Conservation (phyloP, 176 grass and related monocot species). For the Ensete ventricosum region DNA sequence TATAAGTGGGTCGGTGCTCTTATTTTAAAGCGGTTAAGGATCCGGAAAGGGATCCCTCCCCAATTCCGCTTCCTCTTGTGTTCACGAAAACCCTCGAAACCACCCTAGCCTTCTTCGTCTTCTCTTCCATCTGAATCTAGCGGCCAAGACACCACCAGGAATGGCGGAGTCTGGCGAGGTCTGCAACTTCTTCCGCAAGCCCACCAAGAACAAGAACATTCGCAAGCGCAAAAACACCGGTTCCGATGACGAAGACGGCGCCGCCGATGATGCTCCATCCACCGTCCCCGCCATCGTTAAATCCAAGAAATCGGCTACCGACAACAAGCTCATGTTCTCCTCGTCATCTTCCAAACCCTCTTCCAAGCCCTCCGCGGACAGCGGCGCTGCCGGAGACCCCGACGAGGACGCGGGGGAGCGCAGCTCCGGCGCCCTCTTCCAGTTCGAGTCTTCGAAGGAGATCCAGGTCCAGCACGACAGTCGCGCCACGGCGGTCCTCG, state of each 20-base stretch:
- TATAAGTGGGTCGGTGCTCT: too few species aligned
- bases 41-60: too few species aligned
- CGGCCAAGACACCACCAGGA: background rate
- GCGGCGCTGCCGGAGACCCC: slow-evolving; percentile 1
- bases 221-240: slow-evolving; percentile 44
- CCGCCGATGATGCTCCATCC: slow-evolving; percentile 11
- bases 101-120: too few species aligned
- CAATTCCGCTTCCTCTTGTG: too few species aligned
- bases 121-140: background rate
- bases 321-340: slow-evolving; percentile 70
- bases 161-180: slow-evolving; percentile 36
- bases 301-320: slow-evolving; percentile 29
- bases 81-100: too few species aligned
- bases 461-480: slow-evolving; percentile 70
- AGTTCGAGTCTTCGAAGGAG: slow-evolving; percentile 66
- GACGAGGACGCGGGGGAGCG: background rate
- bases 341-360: slow-evolving; percentile 26
- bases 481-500: slow-evolving; percentile 57
- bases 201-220: slow-evolving; percentile 57
- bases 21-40: too few species aligned
- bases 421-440: slow-evolving; percentile 29
- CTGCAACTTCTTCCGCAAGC: slow-evolving; percentile 60
- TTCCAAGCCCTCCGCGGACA: slow-evolving; percentile 10
- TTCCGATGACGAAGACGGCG: slow-evolving; percentile 42
- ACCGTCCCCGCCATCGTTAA: slow-evolving; percentile 19